Base-by-base conservation (phyloP, 352 stramenopile species). In the Pythium angustatum region DNA sequence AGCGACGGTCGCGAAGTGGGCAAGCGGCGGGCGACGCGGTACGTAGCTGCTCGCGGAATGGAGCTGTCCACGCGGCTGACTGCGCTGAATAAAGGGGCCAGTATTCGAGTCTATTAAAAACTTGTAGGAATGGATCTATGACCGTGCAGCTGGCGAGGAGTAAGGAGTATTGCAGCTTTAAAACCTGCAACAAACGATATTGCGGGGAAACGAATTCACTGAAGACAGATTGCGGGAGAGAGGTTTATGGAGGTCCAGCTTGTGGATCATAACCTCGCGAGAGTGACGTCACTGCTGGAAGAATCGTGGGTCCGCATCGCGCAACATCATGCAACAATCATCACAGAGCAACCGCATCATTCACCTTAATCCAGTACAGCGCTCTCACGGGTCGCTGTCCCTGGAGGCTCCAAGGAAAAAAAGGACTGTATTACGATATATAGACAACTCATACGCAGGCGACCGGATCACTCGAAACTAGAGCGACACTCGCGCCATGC, bases 31-130 rank as follows among this genome's bases (percentile, higher is more conserved):
- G 15, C 40, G 15, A n/a, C 2, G 40, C 40, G 8, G 40, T 47
- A 47, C 40, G 40, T 47, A 47, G 40, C 40, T 28, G 40, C 40
- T 47, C 28, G 53, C 26, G 36, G 38, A 33, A 28, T 22, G 28
- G 26, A 33, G 38, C n/a, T n/a, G n/a, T 38, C 49, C 53, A 69
- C 24, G 27, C 56, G 30, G 58, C 45, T 57, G 58, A 54, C 55
- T 34, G 5, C 30, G 19, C 21, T 47, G 40, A 47, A 5, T 4
- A 19, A 5, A 48, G 44, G 44, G 58, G 58, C 58, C 31, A 44
- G 12, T 64, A 58, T 58, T 64, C 24, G 21, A 56, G 33, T 24
- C 28, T 40, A 41, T 5, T 10, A 22, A 48, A 17, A 58, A 44
- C 47, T 30, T 51, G 15, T 11, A 30, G 12, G 5, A 43, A 33